These are phyloP conservation scores for Neopestalotiopsis clavispora DNA, from an alignment of 2,329 filamentous ascomycete genomes.

Conservation along the genomic window DNA sequence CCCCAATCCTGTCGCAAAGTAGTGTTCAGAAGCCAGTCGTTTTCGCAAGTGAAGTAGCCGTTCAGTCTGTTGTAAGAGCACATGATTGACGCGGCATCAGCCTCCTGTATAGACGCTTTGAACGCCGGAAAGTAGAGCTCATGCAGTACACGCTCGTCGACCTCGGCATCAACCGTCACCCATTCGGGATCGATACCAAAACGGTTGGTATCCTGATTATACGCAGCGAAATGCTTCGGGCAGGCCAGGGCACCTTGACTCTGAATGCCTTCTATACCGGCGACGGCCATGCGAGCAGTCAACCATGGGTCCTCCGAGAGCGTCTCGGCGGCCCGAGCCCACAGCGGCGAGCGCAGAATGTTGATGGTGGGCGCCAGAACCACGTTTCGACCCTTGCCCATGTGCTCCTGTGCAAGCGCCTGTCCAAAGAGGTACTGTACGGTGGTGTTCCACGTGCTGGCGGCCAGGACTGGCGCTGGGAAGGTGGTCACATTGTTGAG, in stretches of 20 bases:
- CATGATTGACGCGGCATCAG: slow-evolving; percentile 2
- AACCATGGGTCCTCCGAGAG: slow-evolving; percentile 8
- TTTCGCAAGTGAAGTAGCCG: slow-evolving; percentile 7
- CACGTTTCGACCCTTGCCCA: not conserved
- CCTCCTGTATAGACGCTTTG: not conserved
- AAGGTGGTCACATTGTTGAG: slow-evolving; percentile 6
- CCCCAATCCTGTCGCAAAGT: slow-evolving; percentile 4
- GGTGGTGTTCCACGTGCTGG: slow-evolving; percentile 9
- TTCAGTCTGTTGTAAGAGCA: slow-evolving; percentile 7
- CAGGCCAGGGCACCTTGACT: slow-evolving; percentile 9
- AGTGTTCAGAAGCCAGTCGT: slow-evolving; percentile 8
- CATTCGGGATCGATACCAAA: slow-evolving; percentile 7
- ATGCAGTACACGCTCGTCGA: slow-evolving; percentile 6
- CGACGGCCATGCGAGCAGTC: slow-evolving; percentile 12
- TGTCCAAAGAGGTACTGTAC: slow-evolving; percentile 1
- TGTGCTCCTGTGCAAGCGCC: not conserved
- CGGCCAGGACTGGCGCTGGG: not conserved
- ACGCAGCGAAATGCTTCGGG: slow-evolving; percentile 6
- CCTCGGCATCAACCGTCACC: not conserved
- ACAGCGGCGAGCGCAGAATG: slow-evolving; percentile 11
- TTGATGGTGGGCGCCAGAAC: not conserved
- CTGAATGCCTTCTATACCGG: not conserved
- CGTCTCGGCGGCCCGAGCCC: slow-evolving; percentile 7
- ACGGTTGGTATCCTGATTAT: slow-evolving; percentile 2
- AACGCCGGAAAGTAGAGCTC: slow-evolving; percentile 11